Evolutionary conservation across 768 basidiomycete species (phyloP).

Genomic region (Panaeolus papilionaceus): DNA sequence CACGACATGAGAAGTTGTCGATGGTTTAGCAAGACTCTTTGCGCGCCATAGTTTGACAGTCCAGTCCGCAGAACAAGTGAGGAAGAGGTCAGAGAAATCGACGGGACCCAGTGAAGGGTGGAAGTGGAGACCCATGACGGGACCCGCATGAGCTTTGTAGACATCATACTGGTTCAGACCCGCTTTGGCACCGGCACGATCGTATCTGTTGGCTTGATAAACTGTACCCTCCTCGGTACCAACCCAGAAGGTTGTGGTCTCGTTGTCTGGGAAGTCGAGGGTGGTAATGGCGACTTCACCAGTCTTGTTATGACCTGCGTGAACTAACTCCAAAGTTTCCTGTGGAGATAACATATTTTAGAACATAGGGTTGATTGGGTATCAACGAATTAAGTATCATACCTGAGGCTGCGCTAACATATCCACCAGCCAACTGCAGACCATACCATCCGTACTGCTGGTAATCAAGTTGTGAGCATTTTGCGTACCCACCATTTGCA

Average conservation of each 20-base stretch:
- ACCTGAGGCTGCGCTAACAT: slow-evolving; percentile 99
- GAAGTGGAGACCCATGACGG: slow-evolving; percentile 94
- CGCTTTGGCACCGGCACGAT: slow-evolving; percentile 95
- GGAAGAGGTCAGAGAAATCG: slow-evolving; percentile 94
- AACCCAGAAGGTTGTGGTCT: slow-evolving; percentile 96
- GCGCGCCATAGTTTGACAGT: slow-evolving; percentile 97
- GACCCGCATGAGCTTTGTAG: slow-evolving; percentile 92
- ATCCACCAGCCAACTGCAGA: slow-evolving; percentile 98
- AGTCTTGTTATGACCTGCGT: slow-evolving; percentile 94
- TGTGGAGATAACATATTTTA: slow-evolving; percentile 34
- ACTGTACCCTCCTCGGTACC: slow-evolving; percentile 98
- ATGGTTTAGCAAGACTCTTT: slow-evolving; percentile 77
- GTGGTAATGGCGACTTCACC: slow-evolving; percentile 95
- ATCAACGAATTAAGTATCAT: neutral
- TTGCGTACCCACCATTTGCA: slow-evolving; percentile 98
- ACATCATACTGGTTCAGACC: slow-evolving; percentile 93
- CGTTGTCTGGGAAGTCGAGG: slow-evolving; percentile 94
- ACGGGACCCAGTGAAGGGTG: slow-evolving; percentile 91
- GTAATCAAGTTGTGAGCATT: slow-evolving; percentile 98
- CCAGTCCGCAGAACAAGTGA: slow-evolving; percentile 96
- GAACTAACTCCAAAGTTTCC: slow-evolving; percentile 93
- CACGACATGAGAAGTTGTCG: slow-evolving; percentile 63
- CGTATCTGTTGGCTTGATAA: slow-evolving; percentile 96
- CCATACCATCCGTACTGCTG: slow-evolving; percentile 94
- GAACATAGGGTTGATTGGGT: neutral